Base-by-base conservation (phyloP, 1,284 basidiomycete genomes). In the Schizophyllum commune region DNA sequence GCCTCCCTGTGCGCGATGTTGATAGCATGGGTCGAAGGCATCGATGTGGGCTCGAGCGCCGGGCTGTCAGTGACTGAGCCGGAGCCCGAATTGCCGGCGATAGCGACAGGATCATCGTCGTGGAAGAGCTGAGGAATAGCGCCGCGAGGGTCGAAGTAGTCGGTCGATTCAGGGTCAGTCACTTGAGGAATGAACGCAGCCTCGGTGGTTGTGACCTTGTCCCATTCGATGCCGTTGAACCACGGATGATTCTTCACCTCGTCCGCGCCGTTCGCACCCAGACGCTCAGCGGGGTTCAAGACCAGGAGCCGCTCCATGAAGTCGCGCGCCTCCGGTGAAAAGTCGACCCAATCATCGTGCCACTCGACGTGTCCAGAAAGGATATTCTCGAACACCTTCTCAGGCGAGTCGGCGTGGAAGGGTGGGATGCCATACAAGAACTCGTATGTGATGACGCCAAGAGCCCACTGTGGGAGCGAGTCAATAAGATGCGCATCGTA, bases 381-480 rank as follows among this genome's bases (percentile, higher is more conserved):
- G 69, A 99, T 98, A 72, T 98, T 99, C 77, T 98, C 96, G 70
- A 99, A 99, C 4, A 99, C 96, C 75, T 93, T 94, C 72, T 98
- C 94, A 0, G 96, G 96, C 8, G 92, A 92, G 63, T 97, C 94
- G 56, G 93, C 96, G 69, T 99, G 95, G 84, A 99, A 99, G 0
- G 97, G 97, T 33, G 97, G 97, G 52, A 95, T 85, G 2, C 97
- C 96, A 68, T 96, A 99, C 39, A 99, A 76, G 75, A 99, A 99
- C 78, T 99, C 96, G 76, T 99, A 99, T 32, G 95, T 91, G 69
- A 99, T 97, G 55, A 98, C 95, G 64, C 97, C 97, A 39, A 99
- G 83, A 15, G 97, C 97, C 97, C 97, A 99, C 88, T 89, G 65
- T 27, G 27, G 5, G 27, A 27, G 27, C 58, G 66, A 65, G 66